These are phyloP conservation scores for Suillus fuscotomentosus DNA, from an alignment of 768 basidiomycete genomes.

Conservation along the genomic window DNA sequence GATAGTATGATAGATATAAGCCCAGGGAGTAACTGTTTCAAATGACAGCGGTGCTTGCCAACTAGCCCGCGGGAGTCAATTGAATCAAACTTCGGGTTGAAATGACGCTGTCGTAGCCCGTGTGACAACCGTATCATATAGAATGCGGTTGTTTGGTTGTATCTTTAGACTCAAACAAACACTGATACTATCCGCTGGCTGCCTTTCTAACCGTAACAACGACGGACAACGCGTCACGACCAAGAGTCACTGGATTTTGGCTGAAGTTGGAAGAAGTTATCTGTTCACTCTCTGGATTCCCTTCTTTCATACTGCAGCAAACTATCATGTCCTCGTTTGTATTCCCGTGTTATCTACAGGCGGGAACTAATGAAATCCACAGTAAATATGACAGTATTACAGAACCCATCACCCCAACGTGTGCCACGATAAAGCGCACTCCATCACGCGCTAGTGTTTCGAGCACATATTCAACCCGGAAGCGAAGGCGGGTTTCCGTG, in stretches of 20 bases:
- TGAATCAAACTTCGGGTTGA: neutral
- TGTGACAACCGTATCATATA: neutral
- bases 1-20: neutral
- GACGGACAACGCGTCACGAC: neutral
- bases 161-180: constrained; percentile 25
- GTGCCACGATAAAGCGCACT: constrained; percentile 34
- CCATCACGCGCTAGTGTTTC: constrained; percentile 37
- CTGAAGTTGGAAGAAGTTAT: neutral
- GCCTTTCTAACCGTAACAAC: constrained; percentile 1
- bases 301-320: too few relatives aligned
- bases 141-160: constrained; percentile 26
- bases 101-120: neutral
- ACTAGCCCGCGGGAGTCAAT: neutral
- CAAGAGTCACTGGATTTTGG: neutral
- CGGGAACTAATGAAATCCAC: neutral
- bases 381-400: constrained; percentile 16
- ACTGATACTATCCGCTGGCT: neutral
- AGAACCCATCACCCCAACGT: constrained; percentile 26
- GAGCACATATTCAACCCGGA: constrained; percentile 38
- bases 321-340: constrained; percentile 31
- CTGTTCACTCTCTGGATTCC: too few relatives aligned
- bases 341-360: constrained; percentile 1
- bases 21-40: neutral
- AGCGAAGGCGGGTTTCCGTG: constrained; percentile 42
- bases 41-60: too few relatives aligned